Evolutionary conservation across 2,329 filamentous ascomycete genomes (phyloP).

Genomic region (Meredithiella fracta): DNA sequence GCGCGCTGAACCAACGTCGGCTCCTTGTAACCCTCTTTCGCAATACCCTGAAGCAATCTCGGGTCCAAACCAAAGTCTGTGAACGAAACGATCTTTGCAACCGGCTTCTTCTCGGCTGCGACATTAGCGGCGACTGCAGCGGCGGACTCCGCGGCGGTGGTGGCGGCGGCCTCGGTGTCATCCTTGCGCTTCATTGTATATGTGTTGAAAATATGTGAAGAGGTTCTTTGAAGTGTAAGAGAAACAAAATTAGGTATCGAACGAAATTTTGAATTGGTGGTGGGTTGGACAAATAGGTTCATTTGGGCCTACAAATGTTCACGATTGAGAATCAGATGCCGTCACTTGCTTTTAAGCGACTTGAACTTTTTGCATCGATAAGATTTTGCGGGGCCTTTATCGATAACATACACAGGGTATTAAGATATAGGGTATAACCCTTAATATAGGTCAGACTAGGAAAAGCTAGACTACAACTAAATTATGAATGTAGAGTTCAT

Average conservation of each 20-base stretch:
- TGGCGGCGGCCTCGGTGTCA: background rate
- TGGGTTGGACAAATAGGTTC: background rate
- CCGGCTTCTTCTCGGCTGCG: background rate
- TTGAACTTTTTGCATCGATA: conserved; percentile 6
- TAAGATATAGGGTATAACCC: background rate
- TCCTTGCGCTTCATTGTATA: conserved; percentile 3
- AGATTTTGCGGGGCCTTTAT: conserved; percentile 6
- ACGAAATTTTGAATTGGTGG: background rate
- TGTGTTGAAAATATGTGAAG: background rate
- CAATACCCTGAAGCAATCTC: conserved; percentile 70
- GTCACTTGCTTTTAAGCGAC: background rate
- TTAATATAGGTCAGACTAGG: too few species aligned
- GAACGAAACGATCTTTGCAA: conserved; percentile 35
- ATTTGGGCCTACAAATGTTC: background rate
- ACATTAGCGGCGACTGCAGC: conserved; percentile 1
- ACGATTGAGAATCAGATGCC: background rate
- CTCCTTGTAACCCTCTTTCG: conserved; percentile 64
- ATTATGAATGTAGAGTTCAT: too few species aligned
- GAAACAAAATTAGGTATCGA: background rate
- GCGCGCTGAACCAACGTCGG: conserved; percentile 81
- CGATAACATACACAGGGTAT: background rate
- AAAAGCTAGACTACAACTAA: too few species aligned
- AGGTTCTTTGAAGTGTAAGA: background rate
- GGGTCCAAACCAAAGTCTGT: conserved; percentile 65
- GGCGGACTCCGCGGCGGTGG: background rate